Evolutionary conservation across 1,284 basidiomycete species (phyloP).

Genomic region (Neonothopanus nambi): DNA sequence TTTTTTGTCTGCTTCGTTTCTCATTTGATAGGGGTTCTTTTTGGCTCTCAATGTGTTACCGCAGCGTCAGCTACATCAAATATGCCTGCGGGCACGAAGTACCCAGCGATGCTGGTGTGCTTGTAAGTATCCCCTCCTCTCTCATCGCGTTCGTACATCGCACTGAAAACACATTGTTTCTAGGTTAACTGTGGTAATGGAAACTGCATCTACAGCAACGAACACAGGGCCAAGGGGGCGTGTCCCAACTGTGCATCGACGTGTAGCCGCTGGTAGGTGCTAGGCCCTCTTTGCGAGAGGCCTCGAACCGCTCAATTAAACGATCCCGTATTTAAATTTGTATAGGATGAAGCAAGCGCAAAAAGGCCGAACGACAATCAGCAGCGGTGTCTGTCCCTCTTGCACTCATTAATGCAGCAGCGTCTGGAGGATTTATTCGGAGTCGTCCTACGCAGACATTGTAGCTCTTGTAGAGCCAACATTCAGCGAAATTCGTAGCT

Average conservation of each 20-base stretch:
- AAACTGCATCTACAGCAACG: constrained; percentile 11
- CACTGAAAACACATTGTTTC: neutral
- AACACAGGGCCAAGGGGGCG: neutral
- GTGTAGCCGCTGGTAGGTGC: constrained; percentile 11
- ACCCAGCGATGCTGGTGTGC: constrained; percentile 9
- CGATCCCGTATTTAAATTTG: neutral
- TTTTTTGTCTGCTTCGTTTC: too few relatives aligned
- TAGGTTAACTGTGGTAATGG: constrained; percentile 10
- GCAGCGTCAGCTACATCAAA: constrained; percentile 5
- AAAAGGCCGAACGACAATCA: neutral
- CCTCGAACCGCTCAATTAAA: neutral
- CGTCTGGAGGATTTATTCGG: too few relatives aligned
- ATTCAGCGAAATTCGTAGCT: too few relatives aligned
- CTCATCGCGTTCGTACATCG: neutral
- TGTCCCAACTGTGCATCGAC: constrained; percentile 11
- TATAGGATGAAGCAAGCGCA: constrained; percentile 5
- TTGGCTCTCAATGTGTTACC: constrained; percentile 10
- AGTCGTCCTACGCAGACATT: too few relatives aligned
- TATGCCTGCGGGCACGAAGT: constrained; percentile 14
- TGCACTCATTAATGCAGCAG: neutral
- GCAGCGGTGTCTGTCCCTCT: neutral
- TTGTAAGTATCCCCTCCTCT: neutral
- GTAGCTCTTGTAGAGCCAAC: too few relatives aligned
- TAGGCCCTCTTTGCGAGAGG: neutral
- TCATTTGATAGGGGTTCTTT: neutral